Evolutionary conservation across 768 basidiomycete species (phyloP).

Genomic region (Stropharia rugosoannulata): DNA sequence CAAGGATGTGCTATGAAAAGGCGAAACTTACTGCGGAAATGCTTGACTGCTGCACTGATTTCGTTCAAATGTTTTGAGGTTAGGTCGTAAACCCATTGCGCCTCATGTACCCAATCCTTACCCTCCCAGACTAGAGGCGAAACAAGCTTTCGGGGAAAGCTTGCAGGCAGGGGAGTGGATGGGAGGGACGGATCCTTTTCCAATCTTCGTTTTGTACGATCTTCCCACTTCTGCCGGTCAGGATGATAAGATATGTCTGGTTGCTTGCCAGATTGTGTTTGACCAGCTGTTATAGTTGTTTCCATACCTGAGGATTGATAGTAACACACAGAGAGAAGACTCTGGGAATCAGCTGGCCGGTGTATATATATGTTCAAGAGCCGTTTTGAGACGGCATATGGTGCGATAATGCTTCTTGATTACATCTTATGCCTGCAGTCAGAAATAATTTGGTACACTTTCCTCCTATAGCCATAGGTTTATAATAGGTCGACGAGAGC

Average conservation of each 20-base stretch:
- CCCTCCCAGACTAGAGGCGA: slow-evolving; percentile 44
- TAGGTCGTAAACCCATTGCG: slow-evolving; percentile 39
- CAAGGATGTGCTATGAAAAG: background rate
- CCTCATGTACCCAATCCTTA: slow-evolving; percentile 38
- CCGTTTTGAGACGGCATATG: background rate
- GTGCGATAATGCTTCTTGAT: background rate
- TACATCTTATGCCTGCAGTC: background rate
- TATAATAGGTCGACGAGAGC: no score
- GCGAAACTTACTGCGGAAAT: slow-evolving; percentile 26
- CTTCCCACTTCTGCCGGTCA: slow-evolving; percentile 35
- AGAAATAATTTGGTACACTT: no score
- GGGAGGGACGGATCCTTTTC: slow-evolving; percentile 30
- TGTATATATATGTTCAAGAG: background rate
- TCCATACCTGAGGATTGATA: background rate
- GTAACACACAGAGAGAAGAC: background rate
- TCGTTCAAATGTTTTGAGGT: slow-evolving; percentile 30
- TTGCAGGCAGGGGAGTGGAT: slow-evolving; percentile 26
- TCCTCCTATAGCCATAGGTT: no score
- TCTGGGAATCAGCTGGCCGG: background rate
- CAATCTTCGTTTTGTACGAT: slow-evolving; percentile 34
- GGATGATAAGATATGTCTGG: slow-evolving; percentile 41
- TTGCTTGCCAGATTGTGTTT: slow-evolving; percentile 16
- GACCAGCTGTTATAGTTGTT: background rate
- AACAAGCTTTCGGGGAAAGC: slow-evolving; percentile 33
- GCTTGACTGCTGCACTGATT: slow-evolving; percentile 32